Percentiles rank a stretch among this genome's conserved stretches.
Evolutionary conservation across 2,329 filamentous ascomycete species (phyloP).

Genomic region (Microdochium nivale): DNA sequence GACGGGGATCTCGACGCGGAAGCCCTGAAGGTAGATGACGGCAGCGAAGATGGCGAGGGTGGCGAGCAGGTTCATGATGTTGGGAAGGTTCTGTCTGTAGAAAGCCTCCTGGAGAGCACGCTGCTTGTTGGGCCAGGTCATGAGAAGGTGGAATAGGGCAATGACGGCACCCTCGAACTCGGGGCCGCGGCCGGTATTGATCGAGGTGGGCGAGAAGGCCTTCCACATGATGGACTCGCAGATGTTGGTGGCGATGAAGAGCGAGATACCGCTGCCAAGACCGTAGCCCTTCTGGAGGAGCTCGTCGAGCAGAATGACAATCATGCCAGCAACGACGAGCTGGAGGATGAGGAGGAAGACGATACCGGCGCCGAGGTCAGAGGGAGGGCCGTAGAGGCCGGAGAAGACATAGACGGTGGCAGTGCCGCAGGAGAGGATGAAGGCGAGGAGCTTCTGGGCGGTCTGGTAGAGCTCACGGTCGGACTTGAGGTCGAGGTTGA

Average conservation of each 20-base stretch:
- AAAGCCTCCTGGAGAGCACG: constrained; percentile 97
- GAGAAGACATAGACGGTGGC: constrained; percentile 98
- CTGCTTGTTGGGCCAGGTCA: constrained; percentile 99
- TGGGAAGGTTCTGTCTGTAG: constrained; percentile 98
- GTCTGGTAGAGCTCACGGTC: constrained; percentile 99
- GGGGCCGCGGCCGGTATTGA: constrained; percentile 97
- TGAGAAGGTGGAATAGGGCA: constrained; percentile 91
- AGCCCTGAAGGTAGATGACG: constrained; percentile 98
- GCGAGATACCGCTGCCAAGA: constrained; percentile 94
- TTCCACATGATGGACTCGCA: constrained; percentile 99
- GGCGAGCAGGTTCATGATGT: constrained; percentile 96
- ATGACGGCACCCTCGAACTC: constrained; percentile 99
- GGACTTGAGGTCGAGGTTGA: constrained; percentile 99
- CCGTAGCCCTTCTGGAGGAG: constrained; percentile 99
- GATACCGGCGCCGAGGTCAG: constrained; percentile 93
- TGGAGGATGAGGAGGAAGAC: constrained; percentile 97
- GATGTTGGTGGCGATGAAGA: constrained; percentile 99
- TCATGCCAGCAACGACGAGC: constrained; percentile 93
- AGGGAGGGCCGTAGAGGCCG: constrained; percentile 92
- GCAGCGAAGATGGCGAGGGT: constrained; percentile 90
- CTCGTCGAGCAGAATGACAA: constrained; percentile 98
- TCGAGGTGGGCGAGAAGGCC: constrained; percentile 97
- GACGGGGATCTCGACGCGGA: constrained; percentile 99
- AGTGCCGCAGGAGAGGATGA: constrained; percentile 95
- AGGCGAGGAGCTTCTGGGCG: constrained; percentile 96